Conservation (phyloP, 495 filamentous ascomycete species). For the Penicillium macrosclerotiorum region DNA sequence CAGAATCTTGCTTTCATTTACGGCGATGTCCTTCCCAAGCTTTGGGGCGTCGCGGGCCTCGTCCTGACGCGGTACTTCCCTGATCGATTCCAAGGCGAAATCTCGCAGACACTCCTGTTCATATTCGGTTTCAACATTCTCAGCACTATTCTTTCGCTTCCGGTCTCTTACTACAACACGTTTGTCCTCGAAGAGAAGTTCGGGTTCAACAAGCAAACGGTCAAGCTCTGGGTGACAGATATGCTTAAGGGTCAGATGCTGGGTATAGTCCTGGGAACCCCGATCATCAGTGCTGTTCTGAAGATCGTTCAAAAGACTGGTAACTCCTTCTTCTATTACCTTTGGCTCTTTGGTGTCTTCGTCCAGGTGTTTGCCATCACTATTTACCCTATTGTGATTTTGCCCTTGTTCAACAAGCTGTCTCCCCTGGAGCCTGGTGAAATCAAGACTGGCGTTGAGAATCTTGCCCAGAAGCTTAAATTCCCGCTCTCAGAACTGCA, state of each 20-base stretch:
- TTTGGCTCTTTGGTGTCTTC: constrained; percentile 87
- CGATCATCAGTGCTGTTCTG: constrained; percentile 86
- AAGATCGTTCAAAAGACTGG: constrained; percentile 90
- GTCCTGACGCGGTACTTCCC: constrained; percentile 72
- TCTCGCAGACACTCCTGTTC: constrained; percentile 90
- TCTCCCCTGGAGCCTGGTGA: constrained; percentile 83
- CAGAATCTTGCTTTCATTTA: constrained; percentile 87
- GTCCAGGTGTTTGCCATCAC: constrained; percentile 93
- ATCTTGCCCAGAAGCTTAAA: constrained; percentile 75
- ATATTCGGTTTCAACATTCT: constrained; percentile 82
- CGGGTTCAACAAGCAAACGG: constrained; percentile 97
- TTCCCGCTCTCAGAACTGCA: constrained; percentile 90
- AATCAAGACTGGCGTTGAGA: constrained; percentile 86
- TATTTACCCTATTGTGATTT: constrained; percentile 89
- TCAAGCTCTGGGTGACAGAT: constrained; percentile 84
- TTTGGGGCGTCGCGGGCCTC: constrained; percentile 80
- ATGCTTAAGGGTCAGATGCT: constrained; percentile 89
- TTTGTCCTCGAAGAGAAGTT: constrained; percentile 97
- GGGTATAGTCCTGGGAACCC: constrained; percentile 71
- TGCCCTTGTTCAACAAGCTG: constrained; percentile 97
- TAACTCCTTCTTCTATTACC: constrained; percentile 91
- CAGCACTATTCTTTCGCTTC: constrained; percentile 73
- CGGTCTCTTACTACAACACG: constrained; percentile 83
- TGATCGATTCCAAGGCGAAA: constrained; percentile 80
- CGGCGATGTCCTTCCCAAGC: constrained; percentile 82